A percentile compares a stretch with the other conserved stretches of the same genome.
phyloP scores from a whole-genome alignment of 73 alveolate species.

The Symbiodinium pilosum region DNA sequence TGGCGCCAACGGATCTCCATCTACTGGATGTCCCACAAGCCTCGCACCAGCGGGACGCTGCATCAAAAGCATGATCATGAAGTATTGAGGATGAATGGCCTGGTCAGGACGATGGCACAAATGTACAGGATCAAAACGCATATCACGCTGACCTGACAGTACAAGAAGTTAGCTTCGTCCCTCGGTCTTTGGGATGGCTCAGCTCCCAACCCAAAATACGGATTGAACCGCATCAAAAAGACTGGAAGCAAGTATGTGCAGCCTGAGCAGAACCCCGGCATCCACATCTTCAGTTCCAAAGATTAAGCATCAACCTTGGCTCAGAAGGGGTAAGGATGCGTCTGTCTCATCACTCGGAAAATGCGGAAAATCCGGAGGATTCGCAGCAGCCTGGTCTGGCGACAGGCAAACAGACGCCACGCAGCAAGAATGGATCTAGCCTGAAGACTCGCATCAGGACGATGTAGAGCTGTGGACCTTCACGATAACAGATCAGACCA shows the following conservation, averaged over 20 bases:
- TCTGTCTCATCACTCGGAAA: slow-evolving; percentile 78
- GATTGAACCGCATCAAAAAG: slow-evolving; percentile 60
- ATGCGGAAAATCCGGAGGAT: slow-evolving; percentile 68
- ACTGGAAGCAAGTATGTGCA: slow-evolving; percentile 66
- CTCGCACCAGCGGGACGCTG: background rate
- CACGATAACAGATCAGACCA: background rate
- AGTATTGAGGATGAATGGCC: background rate
- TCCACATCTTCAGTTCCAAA: background rate
- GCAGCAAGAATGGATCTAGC: background rate
- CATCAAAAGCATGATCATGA: background rate
- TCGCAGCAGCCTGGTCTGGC: slow-evolving; percentile 38
- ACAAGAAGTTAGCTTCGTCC: background rate
- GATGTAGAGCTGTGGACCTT: slow-evolving; percentile 70
- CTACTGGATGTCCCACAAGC: slow-evolving; percentile 80
- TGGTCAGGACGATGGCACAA: slow-evolving; percentile 60
- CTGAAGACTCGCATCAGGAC: slow-evolving; percentile 77
- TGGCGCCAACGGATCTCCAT: slow-evolving; percentile 38
- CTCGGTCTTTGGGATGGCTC: background rate
- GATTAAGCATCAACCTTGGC: no score
- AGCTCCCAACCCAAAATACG: slow-evolving; percentile 53
- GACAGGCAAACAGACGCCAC: background rate
- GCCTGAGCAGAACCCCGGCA: background rate
- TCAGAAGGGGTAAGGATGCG: no score
- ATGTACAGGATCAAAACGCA: slow-evolving; percentile 79
- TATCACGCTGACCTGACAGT: slow-evolving; percentile 42